Evolutionary conservation across 2,329 filamentous ascomycete genomes (phyloP).

Genomic region (Pseudogymnoascus sp.): DNA sequence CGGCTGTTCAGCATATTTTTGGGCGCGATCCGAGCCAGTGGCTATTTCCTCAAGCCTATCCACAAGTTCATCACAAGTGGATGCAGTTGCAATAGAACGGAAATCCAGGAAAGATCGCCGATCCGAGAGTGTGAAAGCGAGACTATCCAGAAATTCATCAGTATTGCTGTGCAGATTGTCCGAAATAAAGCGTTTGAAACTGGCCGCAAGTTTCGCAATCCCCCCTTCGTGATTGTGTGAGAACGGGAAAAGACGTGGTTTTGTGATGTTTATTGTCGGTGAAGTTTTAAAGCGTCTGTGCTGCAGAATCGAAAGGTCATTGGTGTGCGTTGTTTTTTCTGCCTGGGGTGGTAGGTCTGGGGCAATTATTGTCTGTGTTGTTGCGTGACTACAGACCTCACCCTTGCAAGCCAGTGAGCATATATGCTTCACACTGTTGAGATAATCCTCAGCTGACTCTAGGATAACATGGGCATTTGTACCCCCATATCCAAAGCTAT

Average conservation of each 20-base stretch:
- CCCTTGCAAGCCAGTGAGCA: no score
- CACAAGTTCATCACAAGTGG: background rate
- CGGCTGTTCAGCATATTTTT: no score
- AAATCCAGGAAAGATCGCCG: background rate
- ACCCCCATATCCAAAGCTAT: slow-evolving; percentile 37
- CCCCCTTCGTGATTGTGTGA: background rate
- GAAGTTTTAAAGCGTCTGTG: no score
- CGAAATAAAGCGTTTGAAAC: background rate
- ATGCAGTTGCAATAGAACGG: background rate
- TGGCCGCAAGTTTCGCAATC: background rate
- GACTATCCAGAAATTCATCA: background rate
- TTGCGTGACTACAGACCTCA: no score
- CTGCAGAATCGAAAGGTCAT: no score
- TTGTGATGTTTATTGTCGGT: no score
- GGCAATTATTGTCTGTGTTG: no score
- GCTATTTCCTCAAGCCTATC: background rate
- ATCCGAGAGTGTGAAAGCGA: background rate
- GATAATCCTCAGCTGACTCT: background rate
- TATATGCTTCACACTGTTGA: no score
- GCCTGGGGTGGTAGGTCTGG: no score
- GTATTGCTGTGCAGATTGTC: background rate
- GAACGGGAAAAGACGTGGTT: no score
- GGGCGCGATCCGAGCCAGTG: no score
- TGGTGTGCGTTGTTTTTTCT: no score
- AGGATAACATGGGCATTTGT: slow-evolving; percentile 39